These are phyloP conservation scores for Aspergillus hiratsukae DNA, from an alignment of 2,329 filamentous ascomycete genomes.

Conservation along the genomic window DNA sequence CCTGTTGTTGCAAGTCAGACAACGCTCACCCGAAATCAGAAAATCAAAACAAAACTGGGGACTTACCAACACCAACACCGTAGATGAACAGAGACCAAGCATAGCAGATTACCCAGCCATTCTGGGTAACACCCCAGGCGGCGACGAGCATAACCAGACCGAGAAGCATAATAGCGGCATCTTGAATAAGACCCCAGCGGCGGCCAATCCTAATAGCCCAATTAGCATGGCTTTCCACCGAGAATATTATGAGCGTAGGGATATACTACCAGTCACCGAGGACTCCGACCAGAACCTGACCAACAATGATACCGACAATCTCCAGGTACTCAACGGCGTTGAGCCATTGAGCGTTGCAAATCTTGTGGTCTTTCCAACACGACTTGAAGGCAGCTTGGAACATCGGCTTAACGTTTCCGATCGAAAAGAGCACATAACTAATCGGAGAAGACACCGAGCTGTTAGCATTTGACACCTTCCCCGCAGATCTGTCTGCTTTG, in stretches of 20 bases:
- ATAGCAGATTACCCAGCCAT: conserved; percentile 98
- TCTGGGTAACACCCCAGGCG: conserved; percentile 78
- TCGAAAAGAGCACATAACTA: conserved; percentile 92
- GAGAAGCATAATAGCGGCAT: conserved; percentile 89
- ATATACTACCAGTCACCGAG: conserved; percentile 60
- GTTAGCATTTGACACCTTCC: not conserved
- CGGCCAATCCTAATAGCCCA: conserved; percentile 66
- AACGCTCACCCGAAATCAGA: not conserved
- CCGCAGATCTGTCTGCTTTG: not conserved
- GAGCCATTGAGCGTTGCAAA: conserved; percentile 76
- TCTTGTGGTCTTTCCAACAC: conserved; percentile 67
- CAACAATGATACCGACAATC: conserved; percentile 90
- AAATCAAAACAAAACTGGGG: not conserved
- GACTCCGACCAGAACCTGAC: conserved; percentile 82
- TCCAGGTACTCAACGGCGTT: conserved; percentile 85
- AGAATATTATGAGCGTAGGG: not conserved
- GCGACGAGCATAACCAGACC: conserved; percentile 89
- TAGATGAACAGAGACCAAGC: conserved; percentile 93
- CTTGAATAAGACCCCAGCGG: conserved; percentile 92
- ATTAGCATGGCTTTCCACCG: conserved; percentile 3
- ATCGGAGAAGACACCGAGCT: not conserved
- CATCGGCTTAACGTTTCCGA: conserved; percentile 83
- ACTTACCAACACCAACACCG: conserved; percentile 53
- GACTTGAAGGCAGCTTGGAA: conserved; percentile 69
- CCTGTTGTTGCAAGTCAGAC: conserved; percentile 49